Evolutionary conservation across 495 filamentous ascomycete genomes (phyloP), one percentile per base, ranked within the genome.

Genomic region (Pyrenopolyporus hunteri): DNA sequence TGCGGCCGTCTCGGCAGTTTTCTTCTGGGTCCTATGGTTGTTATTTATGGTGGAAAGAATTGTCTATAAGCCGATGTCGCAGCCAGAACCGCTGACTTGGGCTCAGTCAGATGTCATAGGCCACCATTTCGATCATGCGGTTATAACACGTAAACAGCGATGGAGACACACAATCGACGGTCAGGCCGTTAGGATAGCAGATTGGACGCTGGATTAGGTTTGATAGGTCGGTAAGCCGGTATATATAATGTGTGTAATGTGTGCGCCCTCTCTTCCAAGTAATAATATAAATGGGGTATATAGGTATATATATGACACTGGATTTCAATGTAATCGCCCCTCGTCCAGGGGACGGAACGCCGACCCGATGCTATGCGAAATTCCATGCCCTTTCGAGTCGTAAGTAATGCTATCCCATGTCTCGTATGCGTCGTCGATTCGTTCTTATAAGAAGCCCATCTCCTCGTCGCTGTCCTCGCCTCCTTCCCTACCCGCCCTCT

Each of bases 401-500:
- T 32, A 43, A 32, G 28, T 2, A 35, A 43, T 54, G 43, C 28
- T 33, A 14, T 55, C 36, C 36, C 20, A 20, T 28, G 29, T 39
- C 28, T 46, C 35, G 20, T 64, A 20, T 52, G 47, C 37, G 23
- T 45, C 11, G 31, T 45, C 19, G 13, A 16, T 26, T 29, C 33
- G 32, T 44, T 8, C 40, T 60, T 53, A n/a, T n/a, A n/a, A 74
- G 46, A 80, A 69, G 8, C 72, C 78, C 78, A 79, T 82, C 62
- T 81, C 76, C 52, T 77, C 81, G 40, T 80, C 80, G 28, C 69
- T 73, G n/a, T 78, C 79, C 40, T 75, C 77, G n/a, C 64, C 74
- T 4, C 61, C 74, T 6, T 57, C 69, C 1, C 57, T 71, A 3
- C 63, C 73, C 0, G 63, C 71, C 1, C 67, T 50, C 71, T 82